phyloP scores from a whole-genome alignment of 805 yeast species.

The Geotrichum ghanense region DNA sequence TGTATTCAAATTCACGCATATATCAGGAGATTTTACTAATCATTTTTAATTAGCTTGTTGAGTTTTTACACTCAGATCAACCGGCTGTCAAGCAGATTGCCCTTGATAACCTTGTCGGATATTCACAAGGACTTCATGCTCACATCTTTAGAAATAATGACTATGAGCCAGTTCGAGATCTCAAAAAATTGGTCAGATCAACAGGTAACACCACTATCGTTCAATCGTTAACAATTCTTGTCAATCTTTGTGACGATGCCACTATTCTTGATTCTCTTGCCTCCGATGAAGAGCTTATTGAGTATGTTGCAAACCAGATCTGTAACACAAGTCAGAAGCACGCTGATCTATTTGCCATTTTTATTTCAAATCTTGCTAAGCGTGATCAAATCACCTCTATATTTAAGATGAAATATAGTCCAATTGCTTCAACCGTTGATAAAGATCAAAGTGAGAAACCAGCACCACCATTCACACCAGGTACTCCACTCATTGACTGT shows the following conservation, averaged over 20 bases:
- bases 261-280: conserved; percentile 54
- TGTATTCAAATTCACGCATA: conserved; percentile 9
- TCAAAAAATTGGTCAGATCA: conserved; percentile 37
- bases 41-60: conserved; percentile 40
- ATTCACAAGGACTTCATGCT: conserved; percentile 58
- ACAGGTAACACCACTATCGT: conserved; percentile 14
- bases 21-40: background rate
- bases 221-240: conserved; percentile 60
- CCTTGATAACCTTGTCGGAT: conserved; percentile 71
- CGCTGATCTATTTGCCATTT: conserved; percentile 74
- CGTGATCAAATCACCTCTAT: conserved; percentile 49
- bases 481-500: conserved; percentile 48
- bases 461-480: conserved; percentile 6
- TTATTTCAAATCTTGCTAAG: conserved; percentile 79
- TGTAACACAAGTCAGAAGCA: conserved; percentile 47
- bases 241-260: conserved; percentile 67
- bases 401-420: conserved; percentile 28
- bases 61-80: conserved; percentile 71
- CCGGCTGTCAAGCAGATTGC: conserved; percentile 76
- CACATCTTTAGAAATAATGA: conserved; percentile 59
- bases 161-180: conserved; percentile 58
- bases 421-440: conserved; percentile 41
- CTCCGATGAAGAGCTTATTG: conserved; percentile 44
- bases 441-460: conserved; percentile 71
- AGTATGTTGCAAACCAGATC: conserved; percentile 19